A percentile compares a stretch with the other conserved stretches of the same genome.
These are phyloP conservation scores for Coriaria nepalensis DNA, from an alignment of 306 rosid species.

Conservation along the genomic window DNA sequence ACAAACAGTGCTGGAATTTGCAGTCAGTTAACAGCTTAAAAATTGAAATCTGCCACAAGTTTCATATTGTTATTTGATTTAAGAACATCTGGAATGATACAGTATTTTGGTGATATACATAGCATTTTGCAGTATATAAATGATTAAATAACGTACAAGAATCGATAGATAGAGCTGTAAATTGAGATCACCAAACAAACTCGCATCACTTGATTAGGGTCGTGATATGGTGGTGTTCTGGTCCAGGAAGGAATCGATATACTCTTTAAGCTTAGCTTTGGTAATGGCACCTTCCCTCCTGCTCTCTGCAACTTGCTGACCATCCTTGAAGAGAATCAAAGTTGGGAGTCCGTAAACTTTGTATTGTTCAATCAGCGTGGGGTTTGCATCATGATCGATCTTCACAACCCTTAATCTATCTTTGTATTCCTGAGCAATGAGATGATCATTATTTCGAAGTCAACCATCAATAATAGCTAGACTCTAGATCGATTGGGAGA, in stretches of 20 bases:
- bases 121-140: too few species aligned
- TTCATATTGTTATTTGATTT: too few species aligned
- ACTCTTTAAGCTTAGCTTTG: slow-evolving; percentile 57
- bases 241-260: slow-evolving; percentile 51
- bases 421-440: slow-evolving; percentile 49
- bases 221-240: too few species aligned
- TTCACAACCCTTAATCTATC: slow-evolving; percentile 60
- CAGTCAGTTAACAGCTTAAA: too few species aligned
- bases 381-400: slow-evolving; percentile 82
- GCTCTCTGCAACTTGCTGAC: slow-evolving; percentile 67
- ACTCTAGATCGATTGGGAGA: neutral
- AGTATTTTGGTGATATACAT: too few species aligned
- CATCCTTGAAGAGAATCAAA: slow-evolving; percentile 62
- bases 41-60: too few species aligned
- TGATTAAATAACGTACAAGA: too few species aligned
- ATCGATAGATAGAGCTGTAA: too few species aligned
- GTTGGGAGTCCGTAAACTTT: slow-evolving; percentile 73
- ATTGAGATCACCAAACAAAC: too few species aligned
- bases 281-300: slow-evolving; percentile 84
- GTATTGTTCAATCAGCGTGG: slow-evolving; percentile 51
- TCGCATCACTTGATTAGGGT: too few species aligned
- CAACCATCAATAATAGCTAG: neutral
- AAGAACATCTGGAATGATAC: too few species aligned
- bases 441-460: neutral
- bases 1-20: too few species aligned